phyloP scores from a whole-genome alignment of 495 filamentous ascomycete species.

The Hypoxylon fuscum region DNA sequence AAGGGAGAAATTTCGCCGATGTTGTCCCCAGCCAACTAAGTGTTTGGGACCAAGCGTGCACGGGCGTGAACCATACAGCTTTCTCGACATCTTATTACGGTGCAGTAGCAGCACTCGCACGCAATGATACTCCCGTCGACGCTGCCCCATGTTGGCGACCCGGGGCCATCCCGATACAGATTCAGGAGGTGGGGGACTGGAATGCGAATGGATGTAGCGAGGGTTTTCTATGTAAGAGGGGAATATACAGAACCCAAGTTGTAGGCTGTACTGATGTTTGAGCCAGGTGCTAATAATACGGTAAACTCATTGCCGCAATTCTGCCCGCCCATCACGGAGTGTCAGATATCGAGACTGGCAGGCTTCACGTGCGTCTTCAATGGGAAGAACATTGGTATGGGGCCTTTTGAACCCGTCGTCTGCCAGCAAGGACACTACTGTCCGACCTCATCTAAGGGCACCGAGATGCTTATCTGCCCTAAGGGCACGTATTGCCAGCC shows the following conservation, averaged over 20 bases:
- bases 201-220: conserved; percentile 45
- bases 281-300: conserved; percentile 56
- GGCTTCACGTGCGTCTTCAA: conserved; percentile 42
- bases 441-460: conserved; percentile 44
- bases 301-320: conserved; percentile 54
- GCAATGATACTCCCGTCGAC: conserved; percentile 30
- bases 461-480: conserved; percentile 49
- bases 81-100: conserved; percentile 48
- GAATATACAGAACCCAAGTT: not conserved
- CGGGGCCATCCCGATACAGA: conserved; percentile 44
- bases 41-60: conserved; percentile 48
- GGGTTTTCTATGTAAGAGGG: conserved; percentile 54
- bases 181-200: conserved; percentile 49
- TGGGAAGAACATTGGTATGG: conserved; percentile 49
- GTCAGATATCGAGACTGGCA: conserved; percentile 47
- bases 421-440: conserved; percentile 57
- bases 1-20: conserved; percentile 20
- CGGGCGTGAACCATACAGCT: conserved; percentile 41
- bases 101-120: conserved; percentile 15
- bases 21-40: conserved; percentile 10
- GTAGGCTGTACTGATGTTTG: conserved; percentile 18
- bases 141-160: conserved; percentile 50
- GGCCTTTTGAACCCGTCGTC: conserved; percentile 55
- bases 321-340: conserved; percentile 53
- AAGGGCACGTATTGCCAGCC: conserved; percentile 55